Evolutionary conservation across 176 grass and related monocot genomes (phyloP).

Genomic region (barley (Hordeum vulgare)): DNA sequence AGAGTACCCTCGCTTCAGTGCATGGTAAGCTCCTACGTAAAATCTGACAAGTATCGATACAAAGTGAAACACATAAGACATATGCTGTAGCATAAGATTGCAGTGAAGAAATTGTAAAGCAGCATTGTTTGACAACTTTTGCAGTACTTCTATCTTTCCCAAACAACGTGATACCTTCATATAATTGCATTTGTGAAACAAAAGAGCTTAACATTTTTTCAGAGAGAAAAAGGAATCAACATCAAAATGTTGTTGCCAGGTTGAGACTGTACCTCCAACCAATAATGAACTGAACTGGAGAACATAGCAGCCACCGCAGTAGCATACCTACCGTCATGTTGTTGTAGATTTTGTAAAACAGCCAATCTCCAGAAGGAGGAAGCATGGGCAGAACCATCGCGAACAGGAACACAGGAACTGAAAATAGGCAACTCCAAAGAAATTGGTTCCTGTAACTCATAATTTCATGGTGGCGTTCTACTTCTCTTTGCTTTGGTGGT

Average conservation of each 20-base stretch:
- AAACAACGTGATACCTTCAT: neutral
- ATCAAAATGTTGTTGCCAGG: neutral
- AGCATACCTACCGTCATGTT: conserved; percentile 86
- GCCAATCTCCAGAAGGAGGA: conserved; percentile 65
- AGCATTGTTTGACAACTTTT: neutral
- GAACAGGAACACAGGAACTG: conserved; percentile 77
- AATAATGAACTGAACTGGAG: conserved; percentile 98
- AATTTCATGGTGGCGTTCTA: conserved; percentile 57
- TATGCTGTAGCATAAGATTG: neutral
- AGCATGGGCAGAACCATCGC: conserved; percentile 90
- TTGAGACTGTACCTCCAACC: conserved; percentile 80
- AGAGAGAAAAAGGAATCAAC: neutral
- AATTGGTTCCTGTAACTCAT: conserved; percentile 82
- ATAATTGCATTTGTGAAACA: neutral
- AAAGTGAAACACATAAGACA: conserved; percentile 14
- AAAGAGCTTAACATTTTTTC: neutral
- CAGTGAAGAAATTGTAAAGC: neutral
- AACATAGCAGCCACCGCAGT: conserved; percentile 77
- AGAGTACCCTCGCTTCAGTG: conserved; percentile 75
- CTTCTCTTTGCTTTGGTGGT: conserved; percentile 67
- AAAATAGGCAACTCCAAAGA: conserved; percentile 91
- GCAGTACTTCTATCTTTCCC: neutral
- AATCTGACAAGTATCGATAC: conserved; percentile 53
- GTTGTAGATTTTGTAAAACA: conserved; percentile 56
- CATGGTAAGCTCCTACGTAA: conserved; percentile 93